Base-by-base conservation (phyloP, 352 stramenopile genomes). In the Phytophthora hibernalis region DNA sequence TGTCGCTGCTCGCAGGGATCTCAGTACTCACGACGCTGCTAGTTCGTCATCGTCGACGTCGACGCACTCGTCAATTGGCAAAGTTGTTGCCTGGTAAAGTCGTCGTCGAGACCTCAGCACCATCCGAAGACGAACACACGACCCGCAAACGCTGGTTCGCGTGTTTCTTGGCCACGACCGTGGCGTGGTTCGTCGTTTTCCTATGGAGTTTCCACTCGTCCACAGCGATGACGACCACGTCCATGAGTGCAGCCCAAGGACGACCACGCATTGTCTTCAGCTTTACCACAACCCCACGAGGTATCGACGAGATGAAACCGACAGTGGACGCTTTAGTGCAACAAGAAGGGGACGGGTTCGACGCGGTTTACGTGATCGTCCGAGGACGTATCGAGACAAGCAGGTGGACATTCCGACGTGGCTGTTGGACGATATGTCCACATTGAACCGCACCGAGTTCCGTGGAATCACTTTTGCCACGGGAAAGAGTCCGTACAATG, bases 251-350 rank as follows among this genome's bases (percentile, higher is more conserved):
- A 11, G 42, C 57, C 20, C 55, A 74, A 21, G 65, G 53, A 11
- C 72, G 65, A 24, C 77, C 79, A 1, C 77, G 75, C 20, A 70
- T 83, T 38, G 77, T 86, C 4, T 89, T 86, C 57, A 89, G 80
- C 68, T 85, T 89, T 58, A 89, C 80, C 16, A 85, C 80, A 4
- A 89, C 71, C 13, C 49, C 68, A 10, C 40, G 54, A 16, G 56
- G 77, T 16, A 82, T 83, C 40, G 43, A 61, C 40, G 54, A 79
- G 33, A 74, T 86, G 43, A 53, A 76, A 30, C 60, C 59, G 16
- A 80, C 68, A n/a, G 59, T 89, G 16, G 56, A 82, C 24, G 72
- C 77, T 12, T 51, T 85, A 12, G 28, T 89, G 15, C 35, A 61
- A 21, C 77, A 89, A 50, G 55, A 80, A 10, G 68, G 68, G 21